These are phyloP conservation scores for Sequoia sempervirens DNA, from an alignment of 75 land plant species.

Conservation along the genomic window DNA sequence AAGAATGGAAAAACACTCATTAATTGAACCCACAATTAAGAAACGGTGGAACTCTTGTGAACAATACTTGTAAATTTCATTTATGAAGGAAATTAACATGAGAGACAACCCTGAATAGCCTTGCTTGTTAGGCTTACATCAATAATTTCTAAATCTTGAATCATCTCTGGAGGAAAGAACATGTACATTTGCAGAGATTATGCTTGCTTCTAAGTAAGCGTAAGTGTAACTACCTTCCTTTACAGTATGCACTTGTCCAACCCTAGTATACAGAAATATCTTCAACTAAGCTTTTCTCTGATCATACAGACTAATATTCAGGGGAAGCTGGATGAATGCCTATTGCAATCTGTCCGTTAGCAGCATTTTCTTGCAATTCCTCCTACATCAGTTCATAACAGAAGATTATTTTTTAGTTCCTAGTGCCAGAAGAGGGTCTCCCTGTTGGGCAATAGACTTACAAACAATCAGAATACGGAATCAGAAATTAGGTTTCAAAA, in stretches of 20 bases:
- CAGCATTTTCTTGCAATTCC: slow-evolving; percentile 1
- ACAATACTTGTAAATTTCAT: slow-evolving; percentile 5
- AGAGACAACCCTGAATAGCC: neutral
- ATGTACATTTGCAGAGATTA: slow-evolving; percentile 4
- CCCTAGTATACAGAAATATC: neutral
- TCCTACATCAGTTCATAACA: neutral
- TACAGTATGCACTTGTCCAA: slow-evolving; percentile 1
- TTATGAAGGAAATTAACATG: neutral
- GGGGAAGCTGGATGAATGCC: neutral
- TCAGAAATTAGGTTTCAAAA: neutral
- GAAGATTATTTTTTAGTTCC: neutral
- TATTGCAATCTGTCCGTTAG: neutral
- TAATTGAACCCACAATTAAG: neutral
- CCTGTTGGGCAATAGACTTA: neutral
- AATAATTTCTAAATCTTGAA: neutral
- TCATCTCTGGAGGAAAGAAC: slow-evolving; percentile 4
- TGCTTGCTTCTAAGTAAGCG: neutral
- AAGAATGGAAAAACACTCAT: neutral
- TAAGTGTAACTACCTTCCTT: neutral
- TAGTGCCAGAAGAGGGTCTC: neutral
- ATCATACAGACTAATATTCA: neutral
- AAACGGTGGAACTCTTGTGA: neutral
- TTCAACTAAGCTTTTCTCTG: neutral
- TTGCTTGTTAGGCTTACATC: slow-evolving; percentile 10
- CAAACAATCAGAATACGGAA: neutral